Conservation (phyloP, 768 basidiomycete species). For the Boletus barrowsii region DNA sequence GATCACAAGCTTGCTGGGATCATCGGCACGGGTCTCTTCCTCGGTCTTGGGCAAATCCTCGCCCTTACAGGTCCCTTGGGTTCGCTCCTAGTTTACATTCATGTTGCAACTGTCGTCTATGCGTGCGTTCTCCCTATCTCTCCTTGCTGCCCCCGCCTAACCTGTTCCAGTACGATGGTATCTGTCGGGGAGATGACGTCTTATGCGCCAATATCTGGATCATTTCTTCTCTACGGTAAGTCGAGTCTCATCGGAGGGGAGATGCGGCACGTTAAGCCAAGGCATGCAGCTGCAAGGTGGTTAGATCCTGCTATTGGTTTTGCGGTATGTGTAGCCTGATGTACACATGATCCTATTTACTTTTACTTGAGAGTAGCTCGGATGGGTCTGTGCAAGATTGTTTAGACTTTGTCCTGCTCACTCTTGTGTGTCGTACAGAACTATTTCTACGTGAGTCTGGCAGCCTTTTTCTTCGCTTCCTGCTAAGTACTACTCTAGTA, state of each 20-base stretch:
- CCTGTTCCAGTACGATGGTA: constrained; percentile 22
- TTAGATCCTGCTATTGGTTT: constrained; percentile 32
- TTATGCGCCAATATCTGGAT: constrained; percentile 29
- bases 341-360: neutral
- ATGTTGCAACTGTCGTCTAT: constrained; percentile 28
- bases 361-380: constrained; percentile 12
- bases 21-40: constrained; percentile 32
- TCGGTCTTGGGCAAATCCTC: constrained; percentile 31
- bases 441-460: constrained; percentile 32
- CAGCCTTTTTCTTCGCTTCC: neutral
- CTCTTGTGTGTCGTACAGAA: constrained; percentile 17
- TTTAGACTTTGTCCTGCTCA: constrained; percentile 1
- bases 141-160: neutral
- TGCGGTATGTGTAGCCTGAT: constrained; percentile 17
- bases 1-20: constrained; percentile 25
- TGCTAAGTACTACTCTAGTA: constrained; percentile 4
- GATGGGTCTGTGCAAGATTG: constrained; percentile 17
- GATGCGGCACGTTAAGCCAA: neutral
- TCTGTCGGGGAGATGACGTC: constrained; percentile 31
- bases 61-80: constrained; percentile 27
- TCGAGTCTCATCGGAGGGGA: neutral
- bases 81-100: constrained; percentile 27
- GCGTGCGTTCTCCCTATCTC: constrained; percentile 15
- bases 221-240: constrained; percentile 27
- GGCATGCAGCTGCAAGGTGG: constrained; percentile 29